Conservation (phyloP, 1,139 yeast genomes). For the Schwanniomyces etchellsii region DNA sequence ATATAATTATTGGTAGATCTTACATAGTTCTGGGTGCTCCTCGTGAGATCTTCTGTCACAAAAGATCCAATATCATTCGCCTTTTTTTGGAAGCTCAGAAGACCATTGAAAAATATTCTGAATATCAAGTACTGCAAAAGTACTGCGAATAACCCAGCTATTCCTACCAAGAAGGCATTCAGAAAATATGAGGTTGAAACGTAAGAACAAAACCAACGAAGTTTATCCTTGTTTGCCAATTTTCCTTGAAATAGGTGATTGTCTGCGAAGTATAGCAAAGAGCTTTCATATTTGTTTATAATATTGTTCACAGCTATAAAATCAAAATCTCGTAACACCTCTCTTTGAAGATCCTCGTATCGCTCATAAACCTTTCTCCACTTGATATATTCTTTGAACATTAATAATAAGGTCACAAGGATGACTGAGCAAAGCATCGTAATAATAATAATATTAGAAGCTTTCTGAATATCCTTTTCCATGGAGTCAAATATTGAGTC, state of each 20-base stretch:
- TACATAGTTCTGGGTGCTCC: no score
- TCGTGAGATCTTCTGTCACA: slow-evolving; percentile 11
- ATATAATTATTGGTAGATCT: slow-evolving; percentile 25
- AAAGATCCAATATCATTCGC: background rate
- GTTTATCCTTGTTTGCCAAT: slow-evolving; percentile 2
- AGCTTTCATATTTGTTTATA: slow-evolving; percentile 15
- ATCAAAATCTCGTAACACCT: background rate
- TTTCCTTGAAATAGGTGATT: slow-evolving; percentile 3
- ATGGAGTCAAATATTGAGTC: slow-evolving; percentile 10
- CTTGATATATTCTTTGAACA: slow-evolving; percentile 36
- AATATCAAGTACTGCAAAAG: slow-evolving; percentile 42
- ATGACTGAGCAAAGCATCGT: slow-evolving; percentile 27
- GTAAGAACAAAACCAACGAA: slow-evolving; percentile 46
- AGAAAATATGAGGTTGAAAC: slow-evolving; percentile 43
- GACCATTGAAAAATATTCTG: slow-evolving; percentile 9
- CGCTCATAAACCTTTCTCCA: slow-evolving; percentile 41
- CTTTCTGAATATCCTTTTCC: slow-evolving; percentile 19
- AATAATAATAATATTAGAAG: slow-evolving; percentile 33
- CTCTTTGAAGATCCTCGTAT: slow-evolving; percentile 15
- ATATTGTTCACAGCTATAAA: slow-evolving; percentile 8
- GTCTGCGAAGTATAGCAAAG: slow-evolving; percentile 11
- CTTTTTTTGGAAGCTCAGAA: background rate
- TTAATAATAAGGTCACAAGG: slow-evolving; percentile 30
- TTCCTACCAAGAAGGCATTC: slow-evolving; percentile 37
- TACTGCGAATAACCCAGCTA: slow-evolving; percentile 45